phyloP scores from a whole-genome alignment of 371 early-diverging fungal species.

The Mortierella sp. region DNA sequence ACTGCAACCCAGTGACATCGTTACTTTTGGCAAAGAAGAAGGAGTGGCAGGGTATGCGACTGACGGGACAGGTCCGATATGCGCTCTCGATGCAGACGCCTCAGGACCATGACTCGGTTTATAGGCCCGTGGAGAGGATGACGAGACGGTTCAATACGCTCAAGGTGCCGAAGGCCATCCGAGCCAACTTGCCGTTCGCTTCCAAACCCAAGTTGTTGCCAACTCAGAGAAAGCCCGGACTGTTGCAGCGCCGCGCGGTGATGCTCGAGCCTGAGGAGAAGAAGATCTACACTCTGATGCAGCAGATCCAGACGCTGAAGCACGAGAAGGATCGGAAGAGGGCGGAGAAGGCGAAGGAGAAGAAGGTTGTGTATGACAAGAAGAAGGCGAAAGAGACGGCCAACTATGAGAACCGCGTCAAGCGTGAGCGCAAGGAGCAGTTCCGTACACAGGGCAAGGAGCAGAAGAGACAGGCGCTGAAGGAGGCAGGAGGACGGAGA shows the following conservation, averaged over 20 bases:
- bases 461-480: conserved; percentile 46
- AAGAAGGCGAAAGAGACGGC: conserved; percentile 71
- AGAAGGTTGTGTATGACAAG: conserved; percentile 59
- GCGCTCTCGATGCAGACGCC: conserved; percentile 76
- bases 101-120: conserved; percentile 82
- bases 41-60: conserved; percentile 92
- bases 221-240: conserved; percentile 59
- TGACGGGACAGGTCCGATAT: conserved; percentile 89
- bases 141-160: conserved; percentile 88
- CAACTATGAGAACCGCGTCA: conserved; percentile 51
- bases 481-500: conserved; percentile 49
- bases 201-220: conserved; percentile 84
- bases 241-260: conserved; percentile 83
- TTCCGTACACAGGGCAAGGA: conserved; percentile 53
- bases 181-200: conserved; percentile 90
- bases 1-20: conserved; percentile 96
- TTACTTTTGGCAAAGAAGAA: conserved; percentile 76
- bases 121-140: conserved; percentile 89
- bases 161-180: conserved; percentile 84
- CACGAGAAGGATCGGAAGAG: conserved; percentile 85
- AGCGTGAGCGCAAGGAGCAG: conserved; percentile 51
- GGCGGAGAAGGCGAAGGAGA: conserved; percentile 72
- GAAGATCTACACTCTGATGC: conserved; percentile 84
- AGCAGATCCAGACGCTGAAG: conserved; percentile 88
- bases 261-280: conserved; percentile 91